Evolutionary conservation across 2,329 filamentous ascomycete species (phyloP).

Genomic region (Penicillium sp.): DNA sequence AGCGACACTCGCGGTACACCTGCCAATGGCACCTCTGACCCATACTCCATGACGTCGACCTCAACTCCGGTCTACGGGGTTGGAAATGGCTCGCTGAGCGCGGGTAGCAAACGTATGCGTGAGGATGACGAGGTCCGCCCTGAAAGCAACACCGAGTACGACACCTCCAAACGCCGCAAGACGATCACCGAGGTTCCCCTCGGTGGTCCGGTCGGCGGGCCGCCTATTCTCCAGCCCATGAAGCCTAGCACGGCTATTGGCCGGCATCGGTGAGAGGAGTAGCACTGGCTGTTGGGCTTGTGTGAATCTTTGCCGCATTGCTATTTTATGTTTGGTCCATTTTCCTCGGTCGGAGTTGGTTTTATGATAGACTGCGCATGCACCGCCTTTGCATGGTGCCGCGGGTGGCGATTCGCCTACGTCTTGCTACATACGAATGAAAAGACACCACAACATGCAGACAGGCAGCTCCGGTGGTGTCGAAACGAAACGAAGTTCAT

Average conservation of each 20-base stretch:
- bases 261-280: constrained; percentile 35
- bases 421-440: background rate
- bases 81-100: constrained; percentile 61
- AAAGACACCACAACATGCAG: background rate
- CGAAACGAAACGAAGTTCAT: constrained; percentile 13
- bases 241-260: constrained; percentile 43
- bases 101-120: constrained; percentile 57
- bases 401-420: constrained; percentile 9
- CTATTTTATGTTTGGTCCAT: background rate
- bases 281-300: constrained; percentile 4
- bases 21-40: constrained; percentile 64
- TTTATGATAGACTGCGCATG: constrained; percentile 22
- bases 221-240: constrained; percentile 43
- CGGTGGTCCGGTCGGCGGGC: constrained; percentile 44
- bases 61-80: constrained; percentile 53
- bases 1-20: constrained; percentile 67
- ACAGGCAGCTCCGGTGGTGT: constrained; percentile 1
- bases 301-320: constrained; percentile 1
- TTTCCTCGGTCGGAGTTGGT: constrained; percentile 11
- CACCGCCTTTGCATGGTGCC: constrained; percentile 7
- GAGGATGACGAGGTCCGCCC: constrained; percentile 65
- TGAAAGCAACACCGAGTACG: constrained; percentile 58
- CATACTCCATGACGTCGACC: constrained; percentile 65
- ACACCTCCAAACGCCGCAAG: constrained; percentile 69
- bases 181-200: constrained; percentile 61